These are phyloP conservation scores for Aspergillus viridinutans DNA, from an alignment of 2,329 filamentous ascomycete species.

Conservation along the genomic window DNA sequence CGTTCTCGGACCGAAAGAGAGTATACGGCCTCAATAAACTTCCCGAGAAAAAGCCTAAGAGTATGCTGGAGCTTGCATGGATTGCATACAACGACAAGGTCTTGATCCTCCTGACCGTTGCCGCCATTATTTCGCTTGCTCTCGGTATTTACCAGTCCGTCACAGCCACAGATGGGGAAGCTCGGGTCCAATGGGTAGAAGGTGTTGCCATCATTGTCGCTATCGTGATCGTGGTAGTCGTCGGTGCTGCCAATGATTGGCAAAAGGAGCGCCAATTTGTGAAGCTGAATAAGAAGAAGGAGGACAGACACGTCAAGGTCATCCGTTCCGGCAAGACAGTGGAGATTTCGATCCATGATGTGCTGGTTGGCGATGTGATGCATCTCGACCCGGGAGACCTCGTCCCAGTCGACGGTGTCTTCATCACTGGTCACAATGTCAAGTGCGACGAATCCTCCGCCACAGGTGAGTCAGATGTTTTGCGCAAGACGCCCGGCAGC, in stretches of 20 bases:
- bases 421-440: slow-evolving; percentile 62
- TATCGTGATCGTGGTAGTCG: slow-evolving; percentile 69
- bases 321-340: slow-evolving; percentile 68
- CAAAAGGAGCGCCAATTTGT: slow-evolving; percentile 79
- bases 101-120: slow-evolving; percentile 65
- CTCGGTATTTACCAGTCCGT: slow-evolving; percentile 72
- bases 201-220: slow-evolving; percentile 75
- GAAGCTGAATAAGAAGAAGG: slow-evolving; percentile 75
- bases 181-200: slow-evolving; percentile 74
- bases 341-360: slow-evolving; percentile 66
- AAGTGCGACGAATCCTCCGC: slow-evolving; percentile 72
- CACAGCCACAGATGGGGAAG: slow-evolving; percentile 48
- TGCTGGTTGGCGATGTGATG: slow-evolving; percentile 70
- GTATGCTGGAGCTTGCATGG: slow-evolving; percentile 67
- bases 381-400: slow-evolving; percentile 70
- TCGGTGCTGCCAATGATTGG: slow-evolving; percentile 76
- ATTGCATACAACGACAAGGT: slow-evolving; percentile 81
- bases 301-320: slow-evolving; percentile 69
- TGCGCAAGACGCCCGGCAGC: slow-evolving; percentile 62
- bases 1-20: slow-evolving; percentile 61
- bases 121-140: slow-evolving; percentile 68
- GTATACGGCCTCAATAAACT: slow-evolving; percentile 66
- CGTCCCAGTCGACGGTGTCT: slow-evolving; percentile 67
- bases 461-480: slow-evolving; percentile 69
- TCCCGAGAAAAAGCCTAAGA: slow-evolving; percentile 67